A percentile compares a stretch with the other conserved stretches of the same genome.
Conservation (phyloP, 768 basidiomycete species). For the Calvatia gigantea region DNA sequence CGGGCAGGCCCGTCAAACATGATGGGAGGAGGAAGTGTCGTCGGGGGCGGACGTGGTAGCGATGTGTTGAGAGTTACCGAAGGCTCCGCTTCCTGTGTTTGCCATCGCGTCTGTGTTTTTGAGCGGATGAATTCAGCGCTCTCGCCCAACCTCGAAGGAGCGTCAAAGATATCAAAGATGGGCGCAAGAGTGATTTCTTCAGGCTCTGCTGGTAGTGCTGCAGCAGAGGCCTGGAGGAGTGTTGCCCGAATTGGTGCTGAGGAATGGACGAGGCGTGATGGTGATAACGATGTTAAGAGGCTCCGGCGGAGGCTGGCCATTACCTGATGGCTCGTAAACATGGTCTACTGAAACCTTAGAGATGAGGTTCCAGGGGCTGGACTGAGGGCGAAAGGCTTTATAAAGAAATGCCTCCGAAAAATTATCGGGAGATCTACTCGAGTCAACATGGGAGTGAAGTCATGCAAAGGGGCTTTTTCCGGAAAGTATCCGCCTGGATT, state of each 20-base stretch:
- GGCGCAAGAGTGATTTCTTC: slow-evolving; percentile 26
- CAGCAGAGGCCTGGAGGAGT: slow-evolving; percentile 16
- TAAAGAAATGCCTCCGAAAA: slow-evolving; percentile 3
- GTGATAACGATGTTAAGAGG: slow-evolving; percentile 17
- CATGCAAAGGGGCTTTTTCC: slow-evolving; percentile 3
- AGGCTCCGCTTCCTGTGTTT: not conserved
- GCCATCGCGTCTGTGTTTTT: slow-evolving; percentile 7
- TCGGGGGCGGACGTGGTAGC: slow-evolving; percentile 22
- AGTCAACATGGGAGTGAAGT: slow-evolving; percentile 6
- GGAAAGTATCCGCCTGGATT: not conserved
- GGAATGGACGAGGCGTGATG: slow-evolving; percentile 21
- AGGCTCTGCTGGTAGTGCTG: slow-evolving; percentile 15
- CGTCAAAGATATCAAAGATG: slow-evolving; percentile 53
- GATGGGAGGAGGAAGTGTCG: slow-evolving; percentile 39
- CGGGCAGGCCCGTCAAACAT: slow-evolving; percentile 48
- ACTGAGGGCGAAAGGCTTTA: not conserved
- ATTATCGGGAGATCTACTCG: slow-evolving; percentile 10
- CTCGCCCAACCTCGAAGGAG: slow-evolving; percentile 36
- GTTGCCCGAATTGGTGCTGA: slow-evolving; percentile 21
- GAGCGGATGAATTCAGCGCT: slow-evolving; percentile 24
- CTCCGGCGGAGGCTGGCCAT: slow-evolving; percentile 18
- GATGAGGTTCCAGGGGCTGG: slow-evolving; percentile 6
- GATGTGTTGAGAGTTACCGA: slow-evolving; percentile 12
- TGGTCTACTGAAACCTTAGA: slow-evolving; percentile 8
- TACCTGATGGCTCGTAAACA: slow-evolving; percentile 15